Evolutionary conservation across 345 rosid species (phyloP), one percentile per base, ranked within the genome.

Genomic region (Leavenworthia alabamica): DNA sequence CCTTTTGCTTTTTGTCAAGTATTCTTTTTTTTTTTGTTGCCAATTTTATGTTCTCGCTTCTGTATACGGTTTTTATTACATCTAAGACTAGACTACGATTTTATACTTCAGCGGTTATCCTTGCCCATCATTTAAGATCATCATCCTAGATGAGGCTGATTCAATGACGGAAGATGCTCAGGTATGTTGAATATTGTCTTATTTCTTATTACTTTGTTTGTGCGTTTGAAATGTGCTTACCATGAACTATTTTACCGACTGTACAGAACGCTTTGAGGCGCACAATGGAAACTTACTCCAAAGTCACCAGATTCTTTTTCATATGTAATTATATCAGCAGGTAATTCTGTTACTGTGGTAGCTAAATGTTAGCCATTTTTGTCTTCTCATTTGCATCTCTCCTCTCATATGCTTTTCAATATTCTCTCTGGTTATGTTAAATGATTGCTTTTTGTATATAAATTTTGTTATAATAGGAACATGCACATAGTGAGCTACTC

Each of bases 151-250:
- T 24, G 95, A 93, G 78, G 95, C 99, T 55, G 99, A 89, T 83
- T 93, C 99, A 28, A 93, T 93, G 96, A 90, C 96, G 2, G 95
- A 93, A 82, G 99, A 93, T 80, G 97, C 99, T 60, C 99, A 93
- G 97, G 97, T 78, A 85, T 56, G 65, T 51, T 54, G 15, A 17
- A 65, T 53, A 51, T 41, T 19, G 24, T 31, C 42, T 6, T 13
- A 13, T 8, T 37, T 37, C 8, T 11, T 17, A 7, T 8, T 12
- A 50, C 37, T 6, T 8, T 4, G 2, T 54, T 51, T 29, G 5
- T 19, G 33, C 4, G 15, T 36, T 61, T 24, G 42, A 51, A 7
- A 10, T 52, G 12, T 51, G 44, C 13, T 67, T 14, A 12, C 61
- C 58, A 13, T 28, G 6, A 57, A 11, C 37, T 31, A 8, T 37